Evolutionary conservation across 352 stramenopile genomes (phyloP).

Genomic region (Phytophthora pluvialis): DNA sequence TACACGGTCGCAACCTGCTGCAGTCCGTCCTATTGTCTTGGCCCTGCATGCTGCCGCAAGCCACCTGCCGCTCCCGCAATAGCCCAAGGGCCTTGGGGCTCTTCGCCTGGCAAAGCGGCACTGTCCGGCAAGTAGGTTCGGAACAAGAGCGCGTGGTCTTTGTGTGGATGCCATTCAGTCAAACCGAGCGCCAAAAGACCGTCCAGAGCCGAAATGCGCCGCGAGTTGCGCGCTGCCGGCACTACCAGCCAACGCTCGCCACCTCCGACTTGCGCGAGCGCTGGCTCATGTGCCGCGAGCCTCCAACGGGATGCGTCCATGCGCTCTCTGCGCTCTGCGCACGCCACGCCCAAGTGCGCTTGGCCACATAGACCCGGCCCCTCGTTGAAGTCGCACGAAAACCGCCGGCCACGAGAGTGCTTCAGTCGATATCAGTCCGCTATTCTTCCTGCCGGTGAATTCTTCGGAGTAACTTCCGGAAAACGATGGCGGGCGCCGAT

Average conservation of each 20-base stretch:
- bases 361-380: conserved; percentile 5
- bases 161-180: conserved; percentile 18
- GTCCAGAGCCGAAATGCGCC: conserved; percentile 1
- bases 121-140: background rate
- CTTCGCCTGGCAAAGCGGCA: no score
- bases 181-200: conserved; percentile 20
- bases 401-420: conserved; percentile 9
- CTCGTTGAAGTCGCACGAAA: conserved; percentile 25
- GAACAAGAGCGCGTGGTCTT: conserved; percentile 21
- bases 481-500: conserved; percentile 15
- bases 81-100: no score
- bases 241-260: background rate
- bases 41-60: no score
- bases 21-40: no score
- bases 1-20: background rate
- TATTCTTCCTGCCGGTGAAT: conserved; percentile 25
- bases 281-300: background rate
- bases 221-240: background rate
- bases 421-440: conserved; percentile 21
- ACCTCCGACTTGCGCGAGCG: conserved; percentile 8
- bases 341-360: no score
- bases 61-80: no score
- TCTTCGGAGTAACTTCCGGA: conserved; percentile 28
- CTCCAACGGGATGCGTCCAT: background rate
- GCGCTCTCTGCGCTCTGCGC: conserved; percentile 4